Evolutionary conservation across 176 grass and related monocot genomes (phyloP), one percentile per base, ranked within the genome.

Genomic region (Guadua angustifolia): DNA sequence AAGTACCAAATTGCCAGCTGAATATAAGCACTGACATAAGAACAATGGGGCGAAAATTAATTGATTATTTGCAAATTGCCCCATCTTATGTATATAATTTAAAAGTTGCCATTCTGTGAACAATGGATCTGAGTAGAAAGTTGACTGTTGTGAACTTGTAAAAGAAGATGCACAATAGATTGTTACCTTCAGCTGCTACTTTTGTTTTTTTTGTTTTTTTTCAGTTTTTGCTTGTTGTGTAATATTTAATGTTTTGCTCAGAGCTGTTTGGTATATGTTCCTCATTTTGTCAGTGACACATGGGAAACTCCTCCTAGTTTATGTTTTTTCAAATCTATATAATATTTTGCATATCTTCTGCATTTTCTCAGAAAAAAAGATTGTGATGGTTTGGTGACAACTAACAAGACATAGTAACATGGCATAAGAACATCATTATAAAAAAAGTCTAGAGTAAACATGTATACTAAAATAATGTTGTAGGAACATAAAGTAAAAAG

Each of bases 101-200:
- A 63, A 29, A 70, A 9, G n/a, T 51, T 40, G 42, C 32, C 21
- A 29, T 32, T 74, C 19, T 44, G 19, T 75, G 19, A 74, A 22
- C n/a, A 74, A 64, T 14, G 9, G 36, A 66, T 55, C 59, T 66
- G 45, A 68, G 22, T 76, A 55, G 14, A 70, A 60, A 70, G 52
- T 33, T 60, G 38, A 45, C 14, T 17, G 40, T 59, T 44, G 55
- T 57, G 19, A 57, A 57, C 55, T 57, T 9, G 15, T 29, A 82
- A 81, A 43, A 69, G 36, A 82, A 58, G 51, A 55, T 57, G n/a
- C n/a, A 32, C n/a, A 35, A 5, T 52, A 50, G 26, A 45, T 64
- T 50, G 19, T 66, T 79, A 66, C 11, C 44, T 51, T 16, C 33
- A 66, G 61, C 44, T 79, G 59, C 40, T 50, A 49, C 42, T 65